A percentile compares a stretch with the other conserved stretches of the same genome.
Evolutionary conservation across 1,139 yeast species (phyloP).

Genomic region (Candida mesenterica): DNA sequence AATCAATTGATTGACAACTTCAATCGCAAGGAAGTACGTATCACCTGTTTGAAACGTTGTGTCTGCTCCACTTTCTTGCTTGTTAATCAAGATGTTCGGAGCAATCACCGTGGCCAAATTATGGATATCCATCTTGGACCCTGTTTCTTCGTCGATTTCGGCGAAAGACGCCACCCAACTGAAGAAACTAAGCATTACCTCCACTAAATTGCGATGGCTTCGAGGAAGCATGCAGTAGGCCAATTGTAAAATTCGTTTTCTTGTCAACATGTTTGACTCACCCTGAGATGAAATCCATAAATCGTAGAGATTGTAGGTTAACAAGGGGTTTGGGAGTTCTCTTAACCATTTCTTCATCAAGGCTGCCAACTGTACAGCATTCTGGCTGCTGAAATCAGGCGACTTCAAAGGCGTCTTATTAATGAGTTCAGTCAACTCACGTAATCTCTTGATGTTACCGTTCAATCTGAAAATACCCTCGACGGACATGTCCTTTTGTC

Average conservation of each 20-base stretch:
- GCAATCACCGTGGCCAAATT: constrained; percentile 94
- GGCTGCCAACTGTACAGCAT: constrained; percentile 93
- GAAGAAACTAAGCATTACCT: constrained; percentile 81
- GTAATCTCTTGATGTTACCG: constrained; percentile 85
- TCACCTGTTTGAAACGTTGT: constrained; percentile 50
- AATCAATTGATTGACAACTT: constrained; percentile 82
- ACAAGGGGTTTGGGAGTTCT: constrained; percentile 87
- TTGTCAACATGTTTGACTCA: constrained; percentile 44
- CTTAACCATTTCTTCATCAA: constrained; percentile 86
- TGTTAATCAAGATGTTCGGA: constrained; percentile 76
- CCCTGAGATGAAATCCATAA: constrained; percentile 79
- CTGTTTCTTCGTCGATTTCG: constrained; percentile 78
- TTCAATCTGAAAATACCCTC: constrained; percentile 96
- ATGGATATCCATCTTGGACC: constrained; percentile 96
- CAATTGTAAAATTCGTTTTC: constrained; percentile 62
- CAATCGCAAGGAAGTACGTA: constrained; percentile 84
- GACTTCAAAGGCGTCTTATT: constrained; percentile 71
- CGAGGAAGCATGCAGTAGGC: constrained; percentile 80
- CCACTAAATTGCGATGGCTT: constrained; percentile 80
- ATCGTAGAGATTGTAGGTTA: constrained; percentile 74
- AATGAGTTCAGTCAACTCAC: constrained; percentile 71
- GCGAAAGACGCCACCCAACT: constrained; percentile 97
- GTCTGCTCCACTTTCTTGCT: constrained; percentile 31
- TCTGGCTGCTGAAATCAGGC: constrained; percentile 74
- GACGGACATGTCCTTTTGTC: constrained; percentile 92